Evolutionary conservation across 2,329 filamentous ascomycete species (phyloP), one percentile per base, ranked within the genome.

Genomic region (Alternaria infectoria): DNA sequence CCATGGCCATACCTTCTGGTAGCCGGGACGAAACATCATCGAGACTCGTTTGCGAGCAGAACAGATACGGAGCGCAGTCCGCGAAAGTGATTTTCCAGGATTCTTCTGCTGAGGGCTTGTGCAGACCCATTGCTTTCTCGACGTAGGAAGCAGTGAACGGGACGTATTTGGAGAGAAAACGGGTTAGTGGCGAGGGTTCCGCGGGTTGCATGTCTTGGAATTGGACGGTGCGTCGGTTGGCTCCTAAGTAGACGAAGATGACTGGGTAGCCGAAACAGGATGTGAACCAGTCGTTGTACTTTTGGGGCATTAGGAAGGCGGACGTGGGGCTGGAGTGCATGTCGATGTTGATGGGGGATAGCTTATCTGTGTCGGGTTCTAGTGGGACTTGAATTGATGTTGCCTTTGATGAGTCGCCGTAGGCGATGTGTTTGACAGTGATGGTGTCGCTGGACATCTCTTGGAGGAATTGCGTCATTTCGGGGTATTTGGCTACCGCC

Each of bases 21-120:
- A 84, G 71, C 6, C 80, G 74, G 8, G 69, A 62, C 32, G 86
- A 88, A 50, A 96, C 86, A 69, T 92, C 85, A 19, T 84, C 80
- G n/a, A 94, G 85, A 1, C 91, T 96, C 3, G 88, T 86, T 64
- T 89, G 85, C 0, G 89, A 92, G 6, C 90, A 85, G 23, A 97
- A 79, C 13, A 97, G 86, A 76, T 91, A 91, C 1, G 92, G 90
- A 1, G 92, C 91, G 66, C 87, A 87, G 78, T 96, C 92, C 43
- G 89, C 87, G 79, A 95, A 96, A 3, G 87, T 88, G 46, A 95
- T 84, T 21, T 73, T 59, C 57, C 54, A 67, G 56, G 54, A 7
- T 9, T 40, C 36, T 0, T 2, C 49, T 17, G 19, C 13, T 62
- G 71, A 32, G 65, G 63, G 49, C 78, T 70, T 59, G 58, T 69